Evolutionary conservation across 108 stramenopile genomes (phyloP).

Genomic region (Nitzschia sp.): DNA sequence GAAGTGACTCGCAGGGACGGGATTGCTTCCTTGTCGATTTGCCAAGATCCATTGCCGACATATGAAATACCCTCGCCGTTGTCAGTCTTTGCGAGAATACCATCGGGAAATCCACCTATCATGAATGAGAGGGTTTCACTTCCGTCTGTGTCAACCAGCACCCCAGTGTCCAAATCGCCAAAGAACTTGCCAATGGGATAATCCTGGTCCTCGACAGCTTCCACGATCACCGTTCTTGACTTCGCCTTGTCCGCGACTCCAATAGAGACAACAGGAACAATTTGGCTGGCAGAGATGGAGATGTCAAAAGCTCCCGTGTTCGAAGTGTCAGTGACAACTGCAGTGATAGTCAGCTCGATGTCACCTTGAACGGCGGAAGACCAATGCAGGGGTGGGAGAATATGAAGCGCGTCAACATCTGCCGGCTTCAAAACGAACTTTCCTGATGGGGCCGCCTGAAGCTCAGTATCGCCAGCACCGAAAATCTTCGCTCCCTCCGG

Average conservation of each 20-base stretch:
- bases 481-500: constrained; percentile 12
- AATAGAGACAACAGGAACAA: neutral
- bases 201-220: constrained; percentile 2
- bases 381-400: neutral
- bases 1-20: neutral
- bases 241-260: constrained; percentile 2
- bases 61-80: neutral
- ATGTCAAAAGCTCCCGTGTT: neutral
- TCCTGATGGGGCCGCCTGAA: neutral
- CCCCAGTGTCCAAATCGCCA: neutral
- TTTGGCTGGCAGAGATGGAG: neutral
- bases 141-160: constrained; percentile 4
- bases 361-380: neutral
- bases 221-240: neutral
- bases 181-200: neutral
- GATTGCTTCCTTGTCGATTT: neutral
- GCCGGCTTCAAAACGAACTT: neutral
- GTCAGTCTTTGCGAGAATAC: neutral
- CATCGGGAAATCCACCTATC: neutral
- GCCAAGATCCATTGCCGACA: neutral
- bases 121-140: neutral
- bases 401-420: neutral
- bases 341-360: constrained; percentile 4
- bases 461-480: neutral
- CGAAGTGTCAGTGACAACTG: neutral